These are phyloP conservation scores for Cladophialophora psammophila DNA, from an alignment of 2,329 filamentous ascomycete species.

Conservation along the genomic window DNA sequence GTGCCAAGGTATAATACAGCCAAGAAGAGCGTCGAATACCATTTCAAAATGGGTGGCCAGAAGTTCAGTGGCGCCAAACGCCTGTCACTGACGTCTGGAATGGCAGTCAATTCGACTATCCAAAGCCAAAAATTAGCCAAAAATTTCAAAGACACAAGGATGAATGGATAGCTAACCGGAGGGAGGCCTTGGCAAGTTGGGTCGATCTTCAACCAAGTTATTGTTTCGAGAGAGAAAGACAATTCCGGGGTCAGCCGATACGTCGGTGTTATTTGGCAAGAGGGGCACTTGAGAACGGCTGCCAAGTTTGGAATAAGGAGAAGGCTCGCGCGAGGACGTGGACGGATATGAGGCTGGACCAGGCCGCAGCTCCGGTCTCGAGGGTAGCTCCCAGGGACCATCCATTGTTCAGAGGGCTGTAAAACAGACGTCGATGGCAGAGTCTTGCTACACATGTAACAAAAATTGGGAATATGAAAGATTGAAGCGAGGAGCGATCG, in stretches of 20 bases:
- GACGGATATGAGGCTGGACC: slow-evolving; percentile 11
- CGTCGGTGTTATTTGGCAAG: neutral
- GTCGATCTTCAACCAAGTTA: neutral
- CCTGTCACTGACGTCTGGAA: neutral
- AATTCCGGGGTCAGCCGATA: neutral
- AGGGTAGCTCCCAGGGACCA: neutral
- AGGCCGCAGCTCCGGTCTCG: slow-evolving; percentile 3
- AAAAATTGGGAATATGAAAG: neutral
- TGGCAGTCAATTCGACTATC: slow-evolving; percentile 3
- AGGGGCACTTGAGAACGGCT: slow-evolving; percentile 1
- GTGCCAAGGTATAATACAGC: slow-evolving; percentile 15
- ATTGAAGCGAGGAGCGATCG: neutral
- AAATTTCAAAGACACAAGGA: neutral
- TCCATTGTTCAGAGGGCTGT: neutral
- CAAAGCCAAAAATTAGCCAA: neutral
- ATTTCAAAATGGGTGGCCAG: slow-evolving; percentile 16
- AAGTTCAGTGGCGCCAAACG: slow-evolving; percentile 4
- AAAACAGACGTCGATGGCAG: neutral
- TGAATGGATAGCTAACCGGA: neutral
- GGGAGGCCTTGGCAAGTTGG: neutral
- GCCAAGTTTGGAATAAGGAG: slow-evolving; percentile 5
- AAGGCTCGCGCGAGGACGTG: neutral
- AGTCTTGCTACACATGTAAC: neutral
- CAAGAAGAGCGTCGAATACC: slow-evolving; percentile 17
- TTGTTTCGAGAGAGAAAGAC: slow-evolving; percentile 1